Percentiles rank a stretch among this genome's conserved stretches.
These are phyloP conservation scores for Ophiosphaerella korrae DNA, from an alignment of 2,329 filamentous ascomycete genomes.

Conservation along the genomic window DNA sequence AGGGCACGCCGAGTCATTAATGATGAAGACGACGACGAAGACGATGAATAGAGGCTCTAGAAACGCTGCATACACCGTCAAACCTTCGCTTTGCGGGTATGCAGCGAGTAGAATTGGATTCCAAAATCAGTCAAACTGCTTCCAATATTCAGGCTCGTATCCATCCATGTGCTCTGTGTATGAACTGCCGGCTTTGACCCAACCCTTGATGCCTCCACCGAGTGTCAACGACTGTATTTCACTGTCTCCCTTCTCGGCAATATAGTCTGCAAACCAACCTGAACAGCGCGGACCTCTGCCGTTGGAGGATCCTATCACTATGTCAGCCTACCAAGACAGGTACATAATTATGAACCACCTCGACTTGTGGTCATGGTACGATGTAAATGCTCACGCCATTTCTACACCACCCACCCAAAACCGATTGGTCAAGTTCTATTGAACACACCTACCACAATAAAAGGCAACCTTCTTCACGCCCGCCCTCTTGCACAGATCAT, in stretches of 20 bases:
- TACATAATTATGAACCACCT: neutral
- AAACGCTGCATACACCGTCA: neutral
- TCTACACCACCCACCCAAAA: constrained; percentile 8
- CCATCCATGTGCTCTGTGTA: constrained; percentile 50
- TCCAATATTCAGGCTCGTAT: constrained; percentile 50
- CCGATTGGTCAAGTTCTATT: neutral
- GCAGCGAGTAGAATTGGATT: too few species aligned
- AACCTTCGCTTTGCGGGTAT: neutral
- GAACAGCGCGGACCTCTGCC: constrained; percentile 44
- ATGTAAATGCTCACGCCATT: constrained; percentile 25
- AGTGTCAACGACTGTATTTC: constrained; percentile 51
- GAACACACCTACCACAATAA: constrained; percentile 48
- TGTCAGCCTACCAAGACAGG: neutral
- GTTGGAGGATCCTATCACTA: constrained; percentile 34
- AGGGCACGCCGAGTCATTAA: constrained; percentile 36
- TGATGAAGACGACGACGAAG: constrained; percentile 43
- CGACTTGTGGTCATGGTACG: neutral
- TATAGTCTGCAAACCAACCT: constrained; percentile 45
- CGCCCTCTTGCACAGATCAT: constrained; percentile 51
- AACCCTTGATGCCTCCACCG: constrained; percentile 52
- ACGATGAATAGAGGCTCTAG: constrained; percentile 27
- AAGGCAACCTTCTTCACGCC: constrained; percentile 54
- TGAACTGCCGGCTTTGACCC: constrained; percentile 49
- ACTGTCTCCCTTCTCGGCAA: constrained; percentile 40
- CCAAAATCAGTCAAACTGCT: constrained; percentile 35